Evolutionary conservation across 306 rosid species (phyloP).

Genomic region (Rubus parviflorus): DNA sequence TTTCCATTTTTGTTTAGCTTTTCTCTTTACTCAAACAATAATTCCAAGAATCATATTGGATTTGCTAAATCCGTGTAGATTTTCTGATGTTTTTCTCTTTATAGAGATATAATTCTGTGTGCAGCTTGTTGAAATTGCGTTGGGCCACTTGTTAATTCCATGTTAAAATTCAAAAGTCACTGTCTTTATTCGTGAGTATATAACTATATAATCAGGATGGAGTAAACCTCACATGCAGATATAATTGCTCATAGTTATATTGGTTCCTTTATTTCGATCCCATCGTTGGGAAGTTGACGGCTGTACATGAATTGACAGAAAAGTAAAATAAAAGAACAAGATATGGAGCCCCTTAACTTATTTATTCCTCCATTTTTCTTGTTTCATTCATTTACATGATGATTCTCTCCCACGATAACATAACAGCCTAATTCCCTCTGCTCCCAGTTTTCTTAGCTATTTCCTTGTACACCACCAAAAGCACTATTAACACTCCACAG

Average conservation of each 20-base stretch:
- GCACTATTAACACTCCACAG: background rate
- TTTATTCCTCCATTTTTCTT: constrained; percentile 8
- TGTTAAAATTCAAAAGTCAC: background rate
- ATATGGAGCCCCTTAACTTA: constrained; percentile 11
- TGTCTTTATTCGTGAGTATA: background rate
- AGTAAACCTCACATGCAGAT: no score
- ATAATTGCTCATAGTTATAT: no score
- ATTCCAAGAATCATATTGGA: no score
- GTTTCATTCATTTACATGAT: constrained; percentile 15
- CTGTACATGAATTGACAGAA: constrained; percentile 17
- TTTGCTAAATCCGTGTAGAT: no score
- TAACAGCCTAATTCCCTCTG: constrained; percentile 7
- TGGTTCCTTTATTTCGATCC: background rate
- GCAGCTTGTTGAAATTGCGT: background rate
- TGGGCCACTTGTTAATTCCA: background rate
- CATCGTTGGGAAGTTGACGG: constrained; percentile 20
- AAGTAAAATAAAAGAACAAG: background rate
- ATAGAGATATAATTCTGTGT: no score
- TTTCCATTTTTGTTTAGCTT: background rate
- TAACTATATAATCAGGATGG: no score
- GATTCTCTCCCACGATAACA: constrained; percentile 12
- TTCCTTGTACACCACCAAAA: constrained; percentile 35
- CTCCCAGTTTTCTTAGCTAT: background rate
- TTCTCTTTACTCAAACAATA: background rate
- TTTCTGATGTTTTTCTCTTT: no score